Base-by-base conservation (phyloP, 305 asterid species). In the Plantago lanceolata region DNA sequence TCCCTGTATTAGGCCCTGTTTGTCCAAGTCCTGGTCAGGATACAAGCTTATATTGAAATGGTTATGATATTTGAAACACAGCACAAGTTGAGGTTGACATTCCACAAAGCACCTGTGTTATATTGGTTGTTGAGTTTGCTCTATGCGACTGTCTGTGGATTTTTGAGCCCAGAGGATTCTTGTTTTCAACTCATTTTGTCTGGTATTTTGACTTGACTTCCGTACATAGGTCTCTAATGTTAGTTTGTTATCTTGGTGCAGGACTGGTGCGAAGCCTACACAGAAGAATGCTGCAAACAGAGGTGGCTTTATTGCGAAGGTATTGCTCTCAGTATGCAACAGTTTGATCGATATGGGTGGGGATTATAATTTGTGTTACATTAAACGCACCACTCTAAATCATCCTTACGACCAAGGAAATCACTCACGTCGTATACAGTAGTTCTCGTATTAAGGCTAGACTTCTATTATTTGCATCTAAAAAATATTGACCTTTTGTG, bases 261-360 rank as follows among this genome's bases (percentile, higher is more conserved):
- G 97, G 90, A 67, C 40, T 70, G 82, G 71, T 53, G 78, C 69
- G 61, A 73, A 69, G 6, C 54, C 63, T n/a, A 70, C 56, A 68
- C 88, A 82, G 68, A 78, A 76, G 72, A 70, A 65, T 74, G 75
- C 76, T 59, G 76, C 78, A 64, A 79, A 70, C 58, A 78, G 74
- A 69, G 85, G 82, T 8, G 81, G 83, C 71, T 79, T 82, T 43
- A 73, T 52, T 48, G 68, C 63, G 69, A 85, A 87, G 91, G 97
- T 89, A 79, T 8, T 17, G 19, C 56, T 63, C 61, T 66, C 33
- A 1, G 20, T 43, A 15, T 51, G 44, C 7, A 0, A 18, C 59
- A 33, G 17, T 57, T 24, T 49, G 26, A 7, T 19, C 52, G 16
- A 8, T n/a, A 17, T 21, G 44, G 21, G 59, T 15, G 31, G 19